A percentile compares a stretch with the other conserved stretches of the same genome.
phyloP scores from a whole-genome alignment of 805 yeast genomes.

The Tetrapisispora taiwanensis region DNA sequence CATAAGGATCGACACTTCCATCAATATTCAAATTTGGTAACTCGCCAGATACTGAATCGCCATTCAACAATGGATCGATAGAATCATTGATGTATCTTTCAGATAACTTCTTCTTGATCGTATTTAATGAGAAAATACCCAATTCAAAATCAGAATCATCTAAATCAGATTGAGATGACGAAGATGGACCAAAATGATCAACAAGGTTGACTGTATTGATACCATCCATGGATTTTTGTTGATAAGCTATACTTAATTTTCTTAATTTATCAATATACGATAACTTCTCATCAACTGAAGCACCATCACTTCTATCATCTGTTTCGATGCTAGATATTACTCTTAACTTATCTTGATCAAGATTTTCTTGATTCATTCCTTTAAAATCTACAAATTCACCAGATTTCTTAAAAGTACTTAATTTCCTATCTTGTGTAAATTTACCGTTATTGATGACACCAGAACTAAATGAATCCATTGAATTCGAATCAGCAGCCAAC shows the following conservation, averaged over 20 bases:
- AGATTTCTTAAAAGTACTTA: conserved; percentile 19
- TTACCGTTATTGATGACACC: conserved; percentile 10
- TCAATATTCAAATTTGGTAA: neutral
- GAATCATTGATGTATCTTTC: conserved; percentile 14
- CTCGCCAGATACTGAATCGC: neutral
- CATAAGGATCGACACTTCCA: neutral
- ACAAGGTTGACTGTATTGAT: neutral
- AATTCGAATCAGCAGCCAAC: conserved; percentile 19
- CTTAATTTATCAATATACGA: conserved; percentile 1
- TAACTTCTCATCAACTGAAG: neutral
- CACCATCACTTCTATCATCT: neutral
- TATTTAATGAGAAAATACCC: neutral
- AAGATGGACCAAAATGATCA: neutral
- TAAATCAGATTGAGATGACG: conserved; percentile 2
- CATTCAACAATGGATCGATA: conserved; percentile 20
- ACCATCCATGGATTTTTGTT: neutral
- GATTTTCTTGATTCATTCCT: conserved; percentile 3
- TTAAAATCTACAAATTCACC: neutral
- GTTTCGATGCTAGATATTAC: neutral
- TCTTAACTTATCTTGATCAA: conserved; percentile 7
- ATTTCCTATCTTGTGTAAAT: conserved; percentile 9
- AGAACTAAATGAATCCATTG: conserved; percentile 14
- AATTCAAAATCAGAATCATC: conserved; percentile 9
- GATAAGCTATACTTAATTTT: neutral
- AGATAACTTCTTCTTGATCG: neutral